Base-by-base conservation (phyloP, 768 basidiomycete genomes). In the Coprinopsis strossmayeri region DNA sequence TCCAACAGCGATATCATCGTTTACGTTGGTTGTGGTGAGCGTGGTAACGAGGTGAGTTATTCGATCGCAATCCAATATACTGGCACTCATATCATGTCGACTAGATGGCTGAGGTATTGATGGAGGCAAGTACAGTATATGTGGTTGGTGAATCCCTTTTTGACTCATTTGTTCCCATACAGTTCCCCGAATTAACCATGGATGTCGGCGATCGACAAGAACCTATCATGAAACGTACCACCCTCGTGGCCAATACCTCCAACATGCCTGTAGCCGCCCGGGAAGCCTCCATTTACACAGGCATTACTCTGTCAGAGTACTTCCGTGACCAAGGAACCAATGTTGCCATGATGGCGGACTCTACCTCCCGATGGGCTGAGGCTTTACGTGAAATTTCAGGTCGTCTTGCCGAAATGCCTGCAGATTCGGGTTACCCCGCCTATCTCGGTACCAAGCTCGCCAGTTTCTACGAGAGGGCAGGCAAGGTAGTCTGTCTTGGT, bases 261-360 rank as follows among this genome's bases (percentile, higher is more conserved):
- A 98, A 98, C 73, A 99, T 99, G 96, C 96, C 96, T 57, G 96
- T 99, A 58, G 96, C 96, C 37, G 96, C 96, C 37, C 91, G 96
- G 56, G 96, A 99, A 69, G 96, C 96, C 3, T 97, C 95, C 17
- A 98, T 99, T 64, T 99, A 99, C 70, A 99, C 96, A 46, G 96
- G 96, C 58, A 98, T 98, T 69, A 98, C 96, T 1, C 81, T 98
- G 18, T 93, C 96, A 21, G 96, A 99, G 62, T 98, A 98, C 71
- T 98, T 96, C 87, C 90, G 96, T 69, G 96, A 99, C 67, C 96
- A 98, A 66, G 96, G 96, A 17, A 83, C 77, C 61, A 93, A 98
- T 60, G 95, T 98, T 34, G 84, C 95, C 39, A 97, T 98, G 95
- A 97, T 98, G 93, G 95, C 94, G 30, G 95, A 98, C 66, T 95